Evolutionary conservation across 805 yeast species (phyloP).

Genomic region (Saccharomycopsis selenospora): DNA sequence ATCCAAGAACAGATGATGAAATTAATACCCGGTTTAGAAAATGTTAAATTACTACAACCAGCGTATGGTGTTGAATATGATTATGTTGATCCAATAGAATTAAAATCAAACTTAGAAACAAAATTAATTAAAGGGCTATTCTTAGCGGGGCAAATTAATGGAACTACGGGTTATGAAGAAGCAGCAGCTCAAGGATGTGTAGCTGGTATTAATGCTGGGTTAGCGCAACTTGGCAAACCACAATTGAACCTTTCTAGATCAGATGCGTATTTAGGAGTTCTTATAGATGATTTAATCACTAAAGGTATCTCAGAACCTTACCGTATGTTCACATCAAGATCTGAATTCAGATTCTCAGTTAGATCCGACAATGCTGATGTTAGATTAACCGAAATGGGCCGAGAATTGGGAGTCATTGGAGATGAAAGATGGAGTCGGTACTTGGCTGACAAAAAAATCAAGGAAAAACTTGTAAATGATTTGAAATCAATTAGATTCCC

Average conservation of each 20-base stretch:
- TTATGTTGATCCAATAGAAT: constrained; percentile 88
- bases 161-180: constrained; percentile 98
- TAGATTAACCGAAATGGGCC: constrained; percentile 68
- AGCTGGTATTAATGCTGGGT: constrained; percentile 94
- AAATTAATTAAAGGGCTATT: constrained; percentile 69
- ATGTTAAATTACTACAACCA: constrained; percentile 83
- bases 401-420: constrained; percentile 57
- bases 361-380: constrained; percentile 92
- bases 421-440: constrained; percentile 49
- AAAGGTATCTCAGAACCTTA: constrained; percentile 97
- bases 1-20: constrained; percentile 69
- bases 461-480: constrained; percentile 38
- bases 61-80: constrained; percentile 99
- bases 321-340: constrained; percentile 94
- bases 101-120: constrained; percentile 72
- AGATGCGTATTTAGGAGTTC: constrained; percentile 87
- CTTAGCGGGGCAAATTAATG: constrained; percentile 96
- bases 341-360: constrained; percentile 85
- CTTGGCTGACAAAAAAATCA: constrained; percentile 36
- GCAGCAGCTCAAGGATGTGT: constrained; percentile 95
- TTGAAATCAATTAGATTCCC: constrained; percentile 42
- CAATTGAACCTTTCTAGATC: constrained; percentile 58
- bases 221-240: constrained; percentile 34
- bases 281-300: constrained; percentile 88
- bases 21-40: constrained; percentile 82